A percentile compares a stretch with the other conserved stretches of the same genome.
phyloP scores from a whole-genome alignment of 495 filamentous ascomycete genomes.

The Darksidea phi region DNA sequence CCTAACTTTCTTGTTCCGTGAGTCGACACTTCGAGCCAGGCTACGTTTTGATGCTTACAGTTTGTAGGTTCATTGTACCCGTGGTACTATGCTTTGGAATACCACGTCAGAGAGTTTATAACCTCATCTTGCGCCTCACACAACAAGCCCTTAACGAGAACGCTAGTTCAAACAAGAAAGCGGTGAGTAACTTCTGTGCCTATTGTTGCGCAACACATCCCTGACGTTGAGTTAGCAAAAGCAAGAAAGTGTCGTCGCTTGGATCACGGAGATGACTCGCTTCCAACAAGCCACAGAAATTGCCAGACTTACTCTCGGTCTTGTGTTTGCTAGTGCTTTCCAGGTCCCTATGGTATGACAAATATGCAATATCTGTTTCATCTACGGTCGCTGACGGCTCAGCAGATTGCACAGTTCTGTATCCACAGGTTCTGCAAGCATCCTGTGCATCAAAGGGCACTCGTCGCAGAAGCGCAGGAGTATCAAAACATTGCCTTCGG shows the following conservation, averaged over 20 bases:
- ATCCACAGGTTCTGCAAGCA: slow-evolving; percentile 28
- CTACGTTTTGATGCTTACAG: neutral
- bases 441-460: slow-evolving; percentile 18
- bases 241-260: neutral
- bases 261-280: neutral
- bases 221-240: neutral
- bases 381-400: neutral
- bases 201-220: no score
- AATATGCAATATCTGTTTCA: neutral
- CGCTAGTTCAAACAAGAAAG: neutral
- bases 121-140: neutral
- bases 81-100: neutral
- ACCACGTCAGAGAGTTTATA: neutral
- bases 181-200: neutral
- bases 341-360: slow-evolving; percentile 22
- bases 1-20: neutral
- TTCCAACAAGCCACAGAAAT: neutral
- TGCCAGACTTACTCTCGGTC: neutral
- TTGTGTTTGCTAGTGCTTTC: slow-evolving; percentile 25
- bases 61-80: neutral
- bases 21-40: neutral
- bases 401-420: slow-evolving; percentile 24
- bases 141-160: neutral
- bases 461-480: slow-evolving; percentile 20
- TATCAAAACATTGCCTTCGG: slow-evolving; percentile 5